Base-by-base conservation (phyloP, 768 basidiomycete genomes). In the Cystobasidium tubakii region DNA sequence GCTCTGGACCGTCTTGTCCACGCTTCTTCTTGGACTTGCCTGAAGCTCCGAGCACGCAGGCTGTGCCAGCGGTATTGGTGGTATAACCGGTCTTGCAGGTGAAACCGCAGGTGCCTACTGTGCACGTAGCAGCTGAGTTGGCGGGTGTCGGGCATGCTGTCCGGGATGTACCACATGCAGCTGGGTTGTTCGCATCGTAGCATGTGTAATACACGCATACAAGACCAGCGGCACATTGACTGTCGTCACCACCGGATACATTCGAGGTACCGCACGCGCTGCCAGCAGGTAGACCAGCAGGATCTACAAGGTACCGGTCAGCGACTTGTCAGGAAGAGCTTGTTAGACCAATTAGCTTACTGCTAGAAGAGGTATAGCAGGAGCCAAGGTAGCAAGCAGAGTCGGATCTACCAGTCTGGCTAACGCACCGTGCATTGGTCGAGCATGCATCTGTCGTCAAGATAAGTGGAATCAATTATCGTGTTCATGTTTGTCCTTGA, bases 181-280 rank as follows among this genome's bases (percentile, higher is more conserved):
- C 57, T 10, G 57, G 34, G 23, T 62, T 62, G 57, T 39, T 39
- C 21, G 57, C 57, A 29, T 62, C 27, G 57, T 62, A 62, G 57
- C 57, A 62, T 39, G 29, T 62, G 57, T 62, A 23, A 13, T 39
- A 31, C 3, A 33, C 29, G 57, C 57, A 62, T 3, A 62, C 57
- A 31, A 62, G 57, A n/a, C 57, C 57, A 4, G 57, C 29, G 2
- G 57, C 57, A 21, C 57, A 62, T 21, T 62, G 57, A 21, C 27
- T 62, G 25, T 62, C 57, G 57, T 62, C 57, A 62, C 57, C 57
- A 29, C 57, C 34, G 15, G 29, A 31, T 12, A 62, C 25, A 19
- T 6, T 3, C n/a, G 46, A 50, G 21, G 21, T 3, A 21, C 46
- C 46, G 21, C 46, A 50, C 3, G 12, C 15, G n/a, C 46, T 50